These are phyloP conservation scores for Xylaria polymorpha DNA, from an alignment of 2,329 filamentous ascomycete species.

Conservation along the genomic window DNA sequence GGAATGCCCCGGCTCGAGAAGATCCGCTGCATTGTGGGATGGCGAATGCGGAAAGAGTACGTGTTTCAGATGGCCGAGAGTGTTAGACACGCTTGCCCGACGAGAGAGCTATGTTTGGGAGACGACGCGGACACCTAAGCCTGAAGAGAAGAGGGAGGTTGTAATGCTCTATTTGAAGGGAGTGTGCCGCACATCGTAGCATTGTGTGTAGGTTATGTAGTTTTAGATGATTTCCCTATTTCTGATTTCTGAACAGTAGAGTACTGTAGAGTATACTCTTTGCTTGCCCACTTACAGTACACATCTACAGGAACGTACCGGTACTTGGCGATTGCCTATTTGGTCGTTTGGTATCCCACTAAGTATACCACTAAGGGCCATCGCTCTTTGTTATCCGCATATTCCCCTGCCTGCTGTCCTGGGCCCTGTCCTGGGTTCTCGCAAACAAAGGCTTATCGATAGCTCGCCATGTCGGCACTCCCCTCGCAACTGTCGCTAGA, in stretches of 20 bases:
- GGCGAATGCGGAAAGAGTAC: constrained; percentile 33
- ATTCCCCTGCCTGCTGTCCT: too few relatives aligned
- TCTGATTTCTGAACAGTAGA: neutral
- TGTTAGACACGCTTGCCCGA: constrained; percentile 18
- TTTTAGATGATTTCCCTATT: constrained; percentile 1
- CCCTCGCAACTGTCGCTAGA: constrained; percentile 25
- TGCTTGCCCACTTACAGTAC: neutral
- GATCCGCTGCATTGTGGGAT: constrained; percentile 21
- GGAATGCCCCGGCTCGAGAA: constrained; percentile 5
- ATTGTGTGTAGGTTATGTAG: neutral
- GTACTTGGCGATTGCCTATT: constrained; percentile 14
- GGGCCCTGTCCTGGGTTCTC: neutral
- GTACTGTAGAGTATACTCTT: neutral
- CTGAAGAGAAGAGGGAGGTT: neutral
- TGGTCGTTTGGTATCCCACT: constrained; percentile 11
- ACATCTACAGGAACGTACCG: too few relatives aligned
- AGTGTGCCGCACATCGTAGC: constrained; percentile 18
- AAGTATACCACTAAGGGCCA: constrained; percentile 5
- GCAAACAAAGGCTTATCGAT: constrained; percentile 34
- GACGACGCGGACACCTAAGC: constrained; percentile 14
- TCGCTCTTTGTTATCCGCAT: constrained; percentile 7
- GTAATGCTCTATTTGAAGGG: constrained; percentile 34
- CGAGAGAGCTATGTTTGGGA: constrained; percentile 18
- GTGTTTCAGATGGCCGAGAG: constrained; percentile 35
- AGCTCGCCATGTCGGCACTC: constrained; percentile 29